Evolutionary conservation across 1,284 basidiomycete species (phyloP).

Genomic region (Cryptococcus jaspeensis): DNA sequence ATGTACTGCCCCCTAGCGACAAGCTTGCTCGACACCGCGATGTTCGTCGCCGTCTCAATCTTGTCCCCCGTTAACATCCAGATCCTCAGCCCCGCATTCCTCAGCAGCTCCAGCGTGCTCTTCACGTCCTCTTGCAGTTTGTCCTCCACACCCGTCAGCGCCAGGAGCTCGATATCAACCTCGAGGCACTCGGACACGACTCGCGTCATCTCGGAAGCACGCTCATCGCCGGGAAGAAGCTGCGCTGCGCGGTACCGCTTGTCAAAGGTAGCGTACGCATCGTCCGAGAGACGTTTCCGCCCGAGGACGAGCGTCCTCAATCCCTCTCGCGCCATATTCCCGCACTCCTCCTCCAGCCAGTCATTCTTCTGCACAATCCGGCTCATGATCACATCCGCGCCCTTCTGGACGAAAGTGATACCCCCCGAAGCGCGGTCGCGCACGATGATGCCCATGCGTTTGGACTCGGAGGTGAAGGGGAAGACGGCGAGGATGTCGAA

Average conservation of each 20-base stretch:
- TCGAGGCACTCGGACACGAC: conserved; percentile 80
- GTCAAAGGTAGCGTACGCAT: conserved; percentile 74
- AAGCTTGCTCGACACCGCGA: conserved; percentile 94
- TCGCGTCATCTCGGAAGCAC: conserved; percentile 74
- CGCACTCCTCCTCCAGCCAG: conserved; percentile 98
- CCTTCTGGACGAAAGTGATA: conserved; percentile 90
- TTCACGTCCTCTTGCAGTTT: conserved; percentile 98
- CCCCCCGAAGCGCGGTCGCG: conserved; percentile 73
- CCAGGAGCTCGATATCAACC: conserved; percentile 84
- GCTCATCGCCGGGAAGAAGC: conserved; percentile 67
- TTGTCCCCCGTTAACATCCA: conserved; percentile 99
- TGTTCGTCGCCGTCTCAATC: conserved; percentile 98
- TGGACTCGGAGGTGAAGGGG: conserved; percentile 97
- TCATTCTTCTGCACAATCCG: conserved; percentile 93
- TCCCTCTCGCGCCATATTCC: conserved; percentile 97
- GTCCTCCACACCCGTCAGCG: conserved; percentile 96
- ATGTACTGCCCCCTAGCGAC: conserved; percentile 97
- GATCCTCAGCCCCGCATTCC: conserved; percentile 97
- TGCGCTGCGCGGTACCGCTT: conserved; percentile 71
- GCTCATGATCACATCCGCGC: conserved; percentile 96
- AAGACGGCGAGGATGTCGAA: conserved; percentile 93
- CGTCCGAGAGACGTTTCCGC: conserved; percentile 69
- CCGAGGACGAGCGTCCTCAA: conserved; percentile 91
- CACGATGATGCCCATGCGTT: conserved; percentile 98
- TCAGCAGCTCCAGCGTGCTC: conserved; percentile 83